These are phyloP conservation scores for Clohesyomyces aquaticus DNA, from an alignment of 495 filamentous ascomycete species.

Conservation along the genomic window DNA sequence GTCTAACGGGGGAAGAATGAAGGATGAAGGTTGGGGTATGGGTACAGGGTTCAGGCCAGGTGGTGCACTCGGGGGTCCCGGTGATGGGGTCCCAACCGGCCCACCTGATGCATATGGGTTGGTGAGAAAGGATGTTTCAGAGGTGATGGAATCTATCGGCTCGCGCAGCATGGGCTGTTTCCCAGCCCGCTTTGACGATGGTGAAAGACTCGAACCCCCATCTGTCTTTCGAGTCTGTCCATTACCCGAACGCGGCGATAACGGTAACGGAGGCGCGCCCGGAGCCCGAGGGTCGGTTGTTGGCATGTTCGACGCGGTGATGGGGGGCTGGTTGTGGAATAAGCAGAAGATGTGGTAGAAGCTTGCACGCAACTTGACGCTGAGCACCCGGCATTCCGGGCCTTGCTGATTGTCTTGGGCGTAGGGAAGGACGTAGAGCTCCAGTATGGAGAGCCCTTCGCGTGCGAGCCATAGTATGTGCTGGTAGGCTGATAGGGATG, in stretches of 20 bases:
- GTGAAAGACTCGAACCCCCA: slow-evolving; percentile 12
- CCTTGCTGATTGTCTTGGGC: slow-evolving; percentile 59
- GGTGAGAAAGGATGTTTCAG: slow-evolving; percentile 51
- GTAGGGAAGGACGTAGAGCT: slow-evolving; percentile 80
- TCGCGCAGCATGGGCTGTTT: slow-evolving; percentile 47
- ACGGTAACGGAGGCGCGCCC: slow-evolving; percentile 28
- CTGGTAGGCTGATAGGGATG: slow-evolving; percentile 81
- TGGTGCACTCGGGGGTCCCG: slow-evolving; percentile 49
- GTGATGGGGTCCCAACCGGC: slow-evolving; percentile 46
- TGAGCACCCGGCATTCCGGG: slow-evolving; percentile 68
- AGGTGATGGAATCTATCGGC: slow-evolving; percentile 48
- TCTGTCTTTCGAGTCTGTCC: slow-evolving; percentile 34
- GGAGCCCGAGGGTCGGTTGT: slow-evolving; percentile 25
- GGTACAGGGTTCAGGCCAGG: slow-evolving; percentile 42
- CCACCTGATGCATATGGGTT: slow-evolving; percentile 47
- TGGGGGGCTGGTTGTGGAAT: slow-evolving; percentile 79
- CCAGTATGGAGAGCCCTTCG: slow-evolving; percentile 84
- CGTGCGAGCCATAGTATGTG: slow-evolving; percentile 95
- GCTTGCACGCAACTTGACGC: slow-evolving; percentile 87
- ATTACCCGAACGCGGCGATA: slow-evolving; percentile 33
- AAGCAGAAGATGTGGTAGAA: slow-evolving; percentile 97
- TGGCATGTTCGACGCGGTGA: slow-evolving; percentile 48
- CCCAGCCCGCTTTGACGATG: slow-evolving; percentile 30
- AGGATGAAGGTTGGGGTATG: slow-evolving; percentile 60
- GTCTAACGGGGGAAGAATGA: slow-evolving; percentile 77